Evolutionary conservation across 2,329 filamentous ascomycete species (phyloP).

Genomic region (Penicillium oxalicum): DNA sequence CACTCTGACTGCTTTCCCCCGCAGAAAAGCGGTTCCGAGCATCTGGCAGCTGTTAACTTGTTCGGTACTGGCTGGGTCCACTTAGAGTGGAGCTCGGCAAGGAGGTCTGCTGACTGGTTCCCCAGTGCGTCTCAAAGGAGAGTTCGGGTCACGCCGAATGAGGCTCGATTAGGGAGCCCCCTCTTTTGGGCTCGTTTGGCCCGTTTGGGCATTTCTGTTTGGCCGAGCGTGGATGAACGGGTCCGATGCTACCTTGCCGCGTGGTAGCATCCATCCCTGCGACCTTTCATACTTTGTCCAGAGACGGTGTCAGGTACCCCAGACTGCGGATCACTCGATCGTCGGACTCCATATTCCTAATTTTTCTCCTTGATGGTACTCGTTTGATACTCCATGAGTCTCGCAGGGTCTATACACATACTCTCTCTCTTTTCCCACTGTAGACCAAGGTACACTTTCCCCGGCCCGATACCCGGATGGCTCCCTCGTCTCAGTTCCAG

Average conservation of each 20-base stretch:
- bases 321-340: too few species aligned
- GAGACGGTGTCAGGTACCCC: too few species aligned
- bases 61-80: too few species aligned
- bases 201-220: neutral
- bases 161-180: neutral
- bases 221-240: neutral
- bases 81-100: too few species aligned
- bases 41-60: neutral
- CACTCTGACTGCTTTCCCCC: neutral
- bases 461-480: too few species aligned
- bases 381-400: neutral
- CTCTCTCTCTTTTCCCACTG: too few species aligned
- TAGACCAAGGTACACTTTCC: too few species aligned
- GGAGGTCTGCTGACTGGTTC: neutral
- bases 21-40: neutral
- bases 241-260: slow-evolving; percentile 16
- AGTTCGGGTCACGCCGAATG: neutral
- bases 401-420: neutral
- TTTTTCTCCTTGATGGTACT: too few species aligned
- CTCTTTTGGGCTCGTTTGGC: neutral
- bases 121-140: neutral
- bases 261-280: slow-evolving; percentile 13
- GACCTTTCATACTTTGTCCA: too few species aligned
- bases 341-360: too few species aligned
- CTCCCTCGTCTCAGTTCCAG: neutral